These are phyloP conservation scores for Penicillium canescens DNA, from an alignment of 495 filamentous ascomycete genomes.

Conservation along the genomic window DNA sequence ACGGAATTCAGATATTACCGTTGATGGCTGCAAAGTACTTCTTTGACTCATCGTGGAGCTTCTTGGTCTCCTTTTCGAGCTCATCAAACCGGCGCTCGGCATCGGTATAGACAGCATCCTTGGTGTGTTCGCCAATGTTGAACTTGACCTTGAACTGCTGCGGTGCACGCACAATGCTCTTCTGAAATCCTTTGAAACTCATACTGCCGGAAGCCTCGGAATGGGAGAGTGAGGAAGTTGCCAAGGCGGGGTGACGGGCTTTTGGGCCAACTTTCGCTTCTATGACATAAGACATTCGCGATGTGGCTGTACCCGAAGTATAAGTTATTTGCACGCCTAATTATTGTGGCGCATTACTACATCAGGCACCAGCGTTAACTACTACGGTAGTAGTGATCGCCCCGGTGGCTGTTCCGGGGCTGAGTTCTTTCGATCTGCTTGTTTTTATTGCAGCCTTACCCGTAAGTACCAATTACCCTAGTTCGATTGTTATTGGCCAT, in stretches of 20 bases:
- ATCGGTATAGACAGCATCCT: slow-evolving; percentile 92
- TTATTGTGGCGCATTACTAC: slow-evolving; percentile 9
- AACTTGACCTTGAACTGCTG: slow-evolving; percentile 89
- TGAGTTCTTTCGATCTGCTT: neutral
- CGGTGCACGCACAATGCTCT: slow-evolving; percentile 83
- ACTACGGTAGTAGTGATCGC: neutral
- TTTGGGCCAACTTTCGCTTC: slow-evolving; percentile 24
- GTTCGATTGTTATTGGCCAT: neutral
- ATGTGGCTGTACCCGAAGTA: slow-evolving; percentile 23
- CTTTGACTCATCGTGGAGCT: slow-evolving; percentile 89
- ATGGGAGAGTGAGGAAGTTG: slow-evolving; percentile 4
- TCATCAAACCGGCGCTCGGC: slow-evolving; percentile 93
- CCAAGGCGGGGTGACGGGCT: slow-evolving; percentile 17
- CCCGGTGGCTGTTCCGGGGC: neutral
- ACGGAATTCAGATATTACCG: slow-evolving; percentile 41
- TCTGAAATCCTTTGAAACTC: slow-evolving; percentile 97
- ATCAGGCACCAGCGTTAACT: slow-evolving; percentile 1
- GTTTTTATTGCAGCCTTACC: slow-evolving; percentile 1
- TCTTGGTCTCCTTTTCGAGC: slow-evolving; percentile 93
- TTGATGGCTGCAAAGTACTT: slow-evolving; percentile 98
- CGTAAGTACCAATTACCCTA: neutral
- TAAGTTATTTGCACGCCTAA: neutral
- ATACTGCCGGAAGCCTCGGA: slow-evolving; percentile 47
- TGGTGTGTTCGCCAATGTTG: slow-evolving; percentile 89
- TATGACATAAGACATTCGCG: slow-evolving; percentile 39